Conservation (phyloP, 306 rosid species). For the Trifolium fragiferum region DNA sequence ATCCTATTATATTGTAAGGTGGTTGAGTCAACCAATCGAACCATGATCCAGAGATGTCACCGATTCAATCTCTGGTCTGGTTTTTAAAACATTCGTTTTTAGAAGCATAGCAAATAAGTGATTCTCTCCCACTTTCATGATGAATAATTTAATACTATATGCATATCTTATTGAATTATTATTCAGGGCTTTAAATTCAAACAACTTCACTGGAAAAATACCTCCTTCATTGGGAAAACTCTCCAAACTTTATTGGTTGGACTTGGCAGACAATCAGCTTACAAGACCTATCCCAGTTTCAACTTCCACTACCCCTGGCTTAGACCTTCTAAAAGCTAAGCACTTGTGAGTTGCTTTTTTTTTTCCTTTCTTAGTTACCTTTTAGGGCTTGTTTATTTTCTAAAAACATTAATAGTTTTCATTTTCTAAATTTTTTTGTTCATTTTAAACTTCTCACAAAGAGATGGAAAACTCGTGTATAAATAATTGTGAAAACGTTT, state of each 20-base stretch:
- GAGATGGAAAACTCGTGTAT: too few relatives aligned
- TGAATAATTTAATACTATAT: not conserved
- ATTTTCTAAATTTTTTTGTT: too few relatives aligned
- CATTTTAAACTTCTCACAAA: too few relatives aligned
- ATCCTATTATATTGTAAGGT: too few relatives aligned
- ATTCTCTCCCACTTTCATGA: not conserved
- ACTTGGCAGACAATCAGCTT: conserved; percentile 79
- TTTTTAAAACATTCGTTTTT: not conserved
- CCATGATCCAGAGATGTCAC: not conserved
- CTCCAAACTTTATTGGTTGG: conserved; percentile 89
- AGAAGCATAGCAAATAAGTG: not conserved
- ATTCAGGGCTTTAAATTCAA: conserved; percentile 86
- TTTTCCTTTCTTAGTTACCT: too few relatives aligned
- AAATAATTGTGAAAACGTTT: too few relatives aligned
- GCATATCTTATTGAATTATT: conserved; percentile 17
- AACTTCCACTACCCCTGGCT: conserved; percentile 59
- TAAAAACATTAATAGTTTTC: too few relatives aligned
- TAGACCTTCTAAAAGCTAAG: conserved; percentile 76
- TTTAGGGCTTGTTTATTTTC: too few relatives aligned
- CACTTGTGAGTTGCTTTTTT: conserved; percentile 99
- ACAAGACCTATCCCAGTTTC: conserved; percentile 81
- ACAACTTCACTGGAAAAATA: conserved; percentile 75
- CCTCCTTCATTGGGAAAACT: conserved; percentile 90
- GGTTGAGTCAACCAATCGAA: not conserved
- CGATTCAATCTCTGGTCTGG: not conserved